phyloP scores from a whole-genome alignment of 805 yeast genomes.

The Schwanniomyces pseudopolymorphus region DNA sequence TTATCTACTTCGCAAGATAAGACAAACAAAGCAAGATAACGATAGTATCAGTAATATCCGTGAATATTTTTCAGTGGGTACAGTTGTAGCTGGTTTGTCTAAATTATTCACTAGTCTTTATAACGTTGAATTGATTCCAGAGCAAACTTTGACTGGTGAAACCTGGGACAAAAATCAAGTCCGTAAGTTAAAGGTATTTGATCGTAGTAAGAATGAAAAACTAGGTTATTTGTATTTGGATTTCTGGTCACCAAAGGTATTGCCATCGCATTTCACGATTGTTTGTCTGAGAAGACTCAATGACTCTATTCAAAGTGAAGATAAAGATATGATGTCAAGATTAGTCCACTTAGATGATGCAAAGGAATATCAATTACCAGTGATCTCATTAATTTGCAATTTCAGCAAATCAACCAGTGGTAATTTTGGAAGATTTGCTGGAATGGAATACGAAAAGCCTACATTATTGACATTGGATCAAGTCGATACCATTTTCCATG shows the following conservation, averaged over 20 bases:
- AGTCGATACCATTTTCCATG: constrained; percentile 93
- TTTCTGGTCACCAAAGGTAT: constrained; percentile 72
- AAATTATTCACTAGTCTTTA: constrained; percentile 67
- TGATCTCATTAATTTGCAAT: constrained; percentile 85
- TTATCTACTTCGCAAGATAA: constrained; percentile 38
- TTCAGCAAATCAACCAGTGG: constrained; percentile 46
- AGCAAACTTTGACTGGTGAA: constrained; percentile 63
- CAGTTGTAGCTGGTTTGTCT: constrained; percentile 81
- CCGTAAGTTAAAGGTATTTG: constrained; percentile 72
- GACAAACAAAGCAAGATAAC: constrained; percentile 20
- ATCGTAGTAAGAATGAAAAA: constrained; percentile 51
- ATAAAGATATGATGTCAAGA: constrained; percentile 16
- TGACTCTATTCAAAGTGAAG: constrained; percentile 39
- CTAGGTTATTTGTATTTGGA: constrained; percentile 86
- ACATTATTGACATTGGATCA: constrained; percentile 71
- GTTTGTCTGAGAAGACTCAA: constrained; percentile 87
- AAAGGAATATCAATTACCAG: constrained; percentile 74
- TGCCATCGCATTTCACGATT: constrained; percentile 94
- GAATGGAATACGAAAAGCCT: constrained; percentile 25
- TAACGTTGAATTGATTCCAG: constrained; percentile 75
- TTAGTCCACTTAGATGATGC: constrained; percentile 42
- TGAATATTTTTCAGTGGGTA: constrained; percentile 78
- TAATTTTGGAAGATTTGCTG: constrained; percentile 28
- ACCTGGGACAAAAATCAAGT: constrained; percentile 83
- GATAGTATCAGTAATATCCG: constrained; percentile 50